phyloP scores from a whole-genome alignment of 768 basidiomycete species.

The Paxillus rubicundulus region DNA sequence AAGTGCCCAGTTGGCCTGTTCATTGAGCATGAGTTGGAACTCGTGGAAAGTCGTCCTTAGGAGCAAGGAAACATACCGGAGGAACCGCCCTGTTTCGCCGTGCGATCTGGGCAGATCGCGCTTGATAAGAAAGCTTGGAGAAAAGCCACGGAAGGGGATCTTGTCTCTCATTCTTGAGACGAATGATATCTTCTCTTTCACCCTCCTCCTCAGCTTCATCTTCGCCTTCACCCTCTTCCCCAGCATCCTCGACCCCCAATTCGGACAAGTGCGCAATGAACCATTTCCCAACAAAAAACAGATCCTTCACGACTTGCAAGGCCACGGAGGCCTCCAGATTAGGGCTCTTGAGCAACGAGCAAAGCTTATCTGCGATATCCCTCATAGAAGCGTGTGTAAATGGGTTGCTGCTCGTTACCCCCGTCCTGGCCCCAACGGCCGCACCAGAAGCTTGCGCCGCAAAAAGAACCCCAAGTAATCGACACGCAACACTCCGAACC shows the following conservation, averaged over 20 bases:
- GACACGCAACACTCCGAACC: slow-evolving; percentile 81
- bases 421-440: background rate
- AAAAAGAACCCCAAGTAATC: slow-evolving; percentile 73
- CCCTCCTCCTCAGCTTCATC: slow-evolving; percentile 33
- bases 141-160: slow-evolving; percentile 89
- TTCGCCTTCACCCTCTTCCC: slow-evolving; percentile 28
- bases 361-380: slow-evolving; percentile 70
- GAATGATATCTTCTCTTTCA: slow-evolving; percentile 13
- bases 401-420: slow-evolving; percentile 35
- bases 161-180: background rate
- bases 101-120: slow-evolving; percentile 69
- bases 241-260: slow-evolving; percentile 23
- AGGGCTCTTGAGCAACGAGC: slow-evolving; percentile 77
- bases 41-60: background rate
- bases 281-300: slow-evolving; percentile 90
- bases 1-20: slow-evolving; percentile 76
- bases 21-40: slow-evolving; percentile 1
- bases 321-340: slow-evolving; percentile 70
- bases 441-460: slow-evolving; percentile 39
- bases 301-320: slow-evolving; percentile 86
- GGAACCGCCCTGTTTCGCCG: slow-evolving; percentile 53
- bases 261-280: slow-evolving; percentile 48
- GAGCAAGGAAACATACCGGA: slow-evolving; percentile 38
- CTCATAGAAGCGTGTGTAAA: slow-evolving; percentile 57
- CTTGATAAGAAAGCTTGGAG: slow-evolving; percentile 88